Evolutionary conservation across 2,329 filamentous ascomycete genomes (phyloP).

Genomic region (Phaeophleospora eucalypticola): DNA sequence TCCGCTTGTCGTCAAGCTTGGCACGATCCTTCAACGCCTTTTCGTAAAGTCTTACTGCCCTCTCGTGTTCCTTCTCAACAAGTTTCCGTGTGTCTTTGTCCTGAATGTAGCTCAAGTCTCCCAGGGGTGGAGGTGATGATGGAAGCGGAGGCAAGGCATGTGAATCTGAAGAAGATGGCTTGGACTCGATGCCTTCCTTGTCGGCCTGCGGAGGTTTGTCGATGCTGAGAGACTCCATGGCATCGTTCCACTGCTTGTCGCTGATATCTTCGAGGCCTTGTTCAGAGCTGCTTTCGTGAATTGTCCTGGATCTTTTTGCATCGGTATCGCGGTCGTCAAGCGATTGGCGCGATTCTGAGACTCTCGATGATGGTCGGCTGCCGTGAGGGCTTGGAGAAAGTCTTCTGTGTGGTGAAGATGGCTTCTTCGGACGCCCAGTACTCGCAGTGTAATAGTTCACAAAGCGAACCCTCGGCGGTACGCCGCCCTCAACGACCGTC

Average conservation of each 20-base stretch:
- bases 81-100: slow-evolving; percentile 64
- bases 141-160: slow-evolving; percentile 38
- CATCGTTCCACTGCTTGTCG: slow-evolving; percentile 17
- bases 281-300: neutral
- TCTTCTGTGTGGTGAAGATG: slow-evolving; percentile 42
- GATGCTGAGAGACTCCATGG: slow-evolving; percentile 20
- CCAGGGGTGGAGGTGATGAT: slow-evolving; percentile 44
- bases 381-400: slow-evolving; percentile 10
- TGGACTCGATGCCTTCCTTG: neutral
- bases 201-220: neutral
- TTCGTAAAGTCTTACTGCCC: slow-evolving; percentile 60
- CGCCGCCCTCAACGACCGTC: slow-evolving; percentile 30
- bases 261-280: neutral
- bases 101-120: slow-evolving; percentile 53
- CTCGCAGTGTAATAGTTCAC: slow-evolving; percentile 90
- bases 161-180: neutral
- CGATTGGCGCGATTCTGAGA: slow-evolving; percentile 2
- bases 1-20: neutral
- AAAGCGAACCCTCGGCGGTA: slow-evolving; percentile 63
- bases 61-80: slow-evolving; percentile 64
- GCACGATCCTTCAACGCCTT: slow-evolving; percentile 62
- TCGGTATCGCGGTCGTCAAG: neutral
- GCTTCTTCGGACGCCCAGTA: slow-evolving; percentile 61
- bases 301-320: neutral
- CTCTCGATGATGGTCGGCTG: slow-evolving; percentile 6